Base-by-base conservation (phyloP, 495 filamentous ascomycete species). In the Pyronema domesticum region DNA sequence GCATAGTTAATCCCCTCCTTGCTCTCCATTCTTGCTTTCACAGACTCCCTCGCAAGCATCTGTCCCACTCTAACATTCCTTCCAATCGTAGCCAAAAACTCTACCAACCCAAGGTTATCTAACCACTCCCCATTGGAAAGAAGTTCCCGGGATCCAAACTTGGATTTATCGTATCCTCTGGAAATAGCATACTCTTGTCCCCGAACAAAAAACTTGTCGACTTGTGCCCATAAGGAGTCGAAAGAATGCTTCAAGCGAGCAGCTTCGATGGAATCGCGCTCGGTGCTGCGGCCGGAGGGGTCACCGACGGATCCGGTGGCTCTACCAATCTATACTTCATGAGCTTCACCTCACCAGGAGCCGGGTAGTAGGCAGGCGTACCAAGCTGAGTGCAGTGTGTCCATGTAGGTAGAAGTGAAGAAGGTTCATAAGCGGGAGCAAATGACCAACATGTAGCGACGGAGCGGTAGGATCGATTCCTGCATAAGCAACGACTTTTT, bases 331-430 rank as follows among this genome's bases (percentile, higher is more conserved):
- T 83, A 43, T 11, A 11, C 35, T 14, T 51, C 34, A 3, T 13
- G 35, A 40, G 50, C 35, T 40, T 36, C 11, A 10, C 4, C 7
- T n/a, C 19, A 11, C 13, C 13, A 34, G 19, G 10, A 13, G 13
- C 19, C 7, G 13, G 30, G 47, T 9, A 50, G 18, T 5, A 35
- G 23, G 8, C 9, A 10, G 46, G 37, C 39, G 45, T 54, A 85
- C 73, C 56, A 99, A 67, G 48, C 81, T 82, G 18, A 83, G 74
- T 11, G 84, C 73, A 34, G 76, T 73, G 58, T 83, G 81, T 11
- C 91, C 89, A 69, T 88, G 77, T 39, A 94, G 71, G 65, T 89
- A 93, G 72, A 86, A 82, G 85, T 91, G 95, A 55, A 87, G 89
- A 30, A 95, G 68, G 0, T 86, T 80, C 91, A 99, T 96, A 42